Base-by-base conservation (phyloP, 2,329 filamentous ascomycete species). In the Aspergillus eucalypticola region DNA sequence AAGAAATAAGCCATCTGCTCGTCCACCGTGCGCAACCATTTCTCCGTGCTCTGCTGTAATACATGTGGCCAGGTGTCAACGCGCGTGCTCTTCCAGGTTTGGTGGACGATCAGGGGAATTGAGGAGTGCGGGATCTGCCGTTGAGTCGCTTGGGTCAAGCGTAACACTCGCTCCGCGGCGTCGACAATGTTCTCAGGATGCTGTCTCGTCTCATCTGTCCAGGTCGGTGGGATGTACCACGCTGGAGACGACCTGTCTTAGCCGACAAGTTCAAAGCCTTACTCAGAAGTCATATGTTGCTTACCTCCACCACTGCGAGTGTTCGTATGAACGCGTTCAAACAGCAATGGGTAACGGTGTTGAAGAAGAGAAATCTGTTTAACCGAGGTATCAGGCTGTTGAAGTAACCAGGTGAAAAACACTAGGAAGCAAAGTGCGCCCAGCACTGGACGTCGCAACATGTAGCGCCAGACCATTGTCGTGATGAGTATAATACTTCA, bases 51-150 rank as follows among this genome's bases (percentile, higher is more conserved):
- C 11, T 61, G 52, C 5, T 65, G 66, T 4, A 70, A 64, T 17
- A 61, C 57, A 7, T 65, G 61, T 0, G 69, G 63, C 71, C 71
- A 75, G 3, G 65, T 66, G 42, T 70, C 63, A 8, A 67, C 59
- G n/a, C 59, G 50, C 0, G 69, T 71, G 38, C 66, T 64, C 32
- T 69, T 69, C 73, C 73, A 74, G 25, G 69, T 73, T 52, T 75
- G 72, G 58, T 75, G 73, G n/a, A 74, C 59, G 17, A 75, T 66
- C 17, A 71, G 58, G 7, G 73, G 73, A 17, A 75, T 74, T 5
- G 54, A 56, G 0, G 72, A 71, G 57, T 69, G 60, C 2, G 61
- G 51, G 2, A 74, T 67, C 8, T 58, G 50, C 10, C 62, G 61
- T 3, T 59, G 19, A 8, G 56, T 59, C 29, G 54, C 49, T 13